phyloP scores from a whole-genome alignment of 2,329 filamentous ascomycete genomes.

The Daldinia eschscholtzii region DNA sequence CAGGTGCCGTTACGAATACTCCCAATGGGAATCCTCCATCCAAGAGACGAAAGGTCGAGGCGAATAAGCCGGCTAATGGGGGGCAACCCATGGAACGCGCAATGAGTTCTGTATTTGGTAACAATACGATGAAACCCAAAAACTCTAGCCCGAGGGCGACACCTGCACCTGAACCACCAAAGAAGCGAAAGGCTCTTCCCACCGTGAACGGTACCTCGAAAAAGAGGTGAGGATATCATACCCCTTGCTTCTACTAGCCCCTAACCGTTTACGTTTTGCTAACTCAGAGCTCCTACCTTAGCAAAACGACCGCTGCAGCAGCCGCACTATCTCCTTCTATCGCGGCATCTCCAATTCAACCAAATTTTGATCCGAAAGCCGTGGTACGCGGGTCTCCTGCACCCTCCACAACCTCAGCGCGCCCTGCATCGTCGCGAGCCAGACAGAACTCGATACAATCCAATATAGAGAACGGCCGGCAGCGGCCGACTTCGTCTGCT shows the following conservation, averaged over 20 bases:
- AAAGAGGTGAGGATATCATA: constrained; percentile 74
- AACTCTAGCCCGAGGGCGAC: constrained; percentile 76
- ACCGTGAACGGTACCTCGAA: constrained; percentile 78
- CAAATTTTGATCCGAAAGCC: constrained; percentile 72
- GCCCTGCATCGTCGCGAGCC: constrained; percentile 76
- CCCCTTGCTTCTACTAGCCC: constrained; percentile 5
- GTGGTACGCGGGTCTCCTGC: constrained; percentile 69
- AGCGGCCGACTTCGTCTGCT: constrained; percentile 69
- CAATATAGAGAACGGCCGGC: constrained; percentile 65
- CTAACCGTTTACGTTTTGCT: constrained; percentile 38
- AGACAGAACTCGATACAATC: constrained; percentile 80
- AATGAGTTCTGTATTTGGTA: constrained; percentile 70
- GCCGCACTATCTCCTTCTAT: constrained; percentile 75
- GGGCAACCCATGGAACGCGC: constrained; percentile 73
- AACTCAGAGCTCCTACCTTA: constrained; percentile 36
- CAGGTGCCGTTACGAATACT: constrained; percentile 62
- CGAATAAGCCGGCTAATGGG: constrained; percentile 71
- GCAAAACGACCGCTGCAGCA: constrained; percentile 53
- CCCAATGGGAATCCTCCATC: constrained; percentile 66
- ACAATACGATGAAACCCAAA: constrained; percentile 65
- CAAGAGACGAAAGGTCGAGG: constrained; percentile 88
- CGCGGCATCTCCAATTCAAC: constrained; percentile 80
- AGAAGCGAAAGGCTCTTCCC: constrained; percentile 76
- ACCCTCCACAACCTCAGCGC: constrained; percentile 63
- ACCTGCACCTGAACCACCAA: constrained; percentile 75